Percentiles rank a stretch among this genome's conserved stretches.
phyloP scores from a whole-genome alignment of 306 rosid species.

The Crotalaria pallida region DNA sequence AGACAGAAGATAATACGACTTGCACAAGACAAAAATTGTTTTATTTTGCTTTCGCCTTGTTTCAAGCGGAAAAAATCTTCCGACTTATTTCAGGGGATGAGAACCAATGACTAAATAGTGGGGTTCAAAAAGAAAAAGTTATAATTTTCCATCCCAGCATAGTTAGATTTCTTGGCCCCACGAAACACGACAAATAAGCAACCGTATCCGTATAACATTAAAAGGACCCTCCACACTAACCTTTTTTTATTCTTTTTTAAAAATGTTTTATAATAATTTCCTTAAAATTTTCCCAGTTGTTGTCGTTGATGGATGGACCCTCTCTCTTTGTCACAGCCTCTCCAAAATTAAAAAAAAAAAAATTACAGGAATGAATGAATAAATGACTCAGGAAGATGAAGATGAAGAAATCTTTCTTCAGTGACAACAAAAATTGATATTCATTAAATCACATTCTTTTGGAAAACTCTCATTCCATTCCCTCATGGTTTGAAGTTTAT shows the following conservation, averaged over 20 bases:
- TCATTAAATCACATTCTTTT: conserved; percentile 22
- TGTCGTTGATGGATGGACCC: conserved; percentile 21
- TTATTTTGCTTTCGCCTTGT: no score
- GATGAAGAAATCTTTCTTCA: conserved; percentile 18
- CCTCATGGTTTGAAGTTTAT: conserved; percentile 36
- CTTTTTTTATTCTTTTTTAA: not conserved
- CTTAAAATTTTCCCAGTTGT: not conserved
- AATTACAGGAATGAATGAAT: conserved; percentile 24
- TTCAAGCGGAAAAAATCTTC: no score
- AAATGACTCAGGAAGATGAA: no score
- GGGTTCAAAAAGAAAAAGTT: no score
- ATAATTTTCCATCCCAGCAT: not conserved
- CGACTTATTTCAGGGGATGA: no score
- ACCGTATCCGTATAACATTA: conserved; percentile 29
- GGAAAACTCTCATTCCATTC: conserved; percentile 36
- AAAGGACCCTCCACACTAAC: conserved; percentile 44
- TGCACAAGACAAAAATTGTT: no score
- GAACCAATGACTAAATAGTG: no score
- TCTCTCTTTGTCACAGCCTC: conserved; percentile 34
- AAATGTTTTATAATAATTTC: conserved; percentile 6
- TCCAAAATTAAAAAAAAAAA: no score
- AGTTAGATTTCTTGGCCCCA: conserved; percentile 17
- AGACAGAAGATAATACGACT: no score
- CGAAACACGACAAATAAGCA: conserved; percentile 48
- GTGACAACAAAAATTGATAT: conserved; percentile 23